Base-by-base conservation (phyloP, 148 eudicot genomes). In the Camellia lanceoleosa region DNA sequence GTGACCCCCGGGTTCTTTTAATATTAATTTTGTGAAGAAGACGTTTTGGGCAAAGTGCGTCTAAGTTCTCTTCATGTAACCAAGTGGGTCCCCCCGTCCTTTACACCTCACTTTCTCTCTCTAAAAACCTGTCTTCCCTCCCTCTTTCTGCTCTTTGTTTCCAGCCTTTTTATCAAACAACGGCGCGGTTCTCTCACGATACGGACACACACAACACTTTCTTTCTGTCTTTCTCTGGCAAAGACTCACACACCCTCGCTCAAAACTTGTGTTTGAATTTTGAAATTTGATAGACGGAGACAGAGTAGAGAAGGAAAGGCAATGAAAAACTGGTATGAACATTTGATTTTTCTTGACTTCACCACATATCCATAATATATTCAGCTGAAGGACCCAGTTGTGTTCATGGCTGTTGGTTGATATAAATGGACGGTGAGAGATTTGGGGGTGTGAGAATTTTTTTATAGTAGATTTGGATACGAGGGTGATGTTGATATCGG, bases 41-140 rank as follows among this genome's bases (percentile, higher is more conserved):
- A 85, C 91, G 86, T 87, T 85, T 80, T 69, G 74, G 83, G 61
- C 82, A 87, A 89, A 88, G 87, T 82, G 85, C 84, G 92, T 89
- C 94, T 58, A 91, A 87, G 83, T 91, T 89, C 92, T 85, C 91
- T 86, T 91, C 88, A 91, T 83, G 87, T 85, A 81, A 69, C 7
- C 64, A 23, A 47, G 23, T 54, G 86, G 82, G 2, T 86, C 88
- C 78, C 70, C 3, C 20, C 43, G 60, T 61, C 64, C 82, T 83
- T 44, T 61, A 14, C 67, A 76, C 80, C 76, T 18, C 58, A 7
- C 10, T 42, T 15, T 49, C 78, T n/a, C 68, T 43, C 78, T 58
- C 65, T 42, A 74, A 60, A 46, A 42, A 52, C 79, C 13, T 12
- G 11, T 58, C 49, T 7, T 71, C 76, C 3, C 63, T 19, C 77